Conservation (phyloP, 164 flowering plant genomes). For the Macadamia integrifolia region DNA sequence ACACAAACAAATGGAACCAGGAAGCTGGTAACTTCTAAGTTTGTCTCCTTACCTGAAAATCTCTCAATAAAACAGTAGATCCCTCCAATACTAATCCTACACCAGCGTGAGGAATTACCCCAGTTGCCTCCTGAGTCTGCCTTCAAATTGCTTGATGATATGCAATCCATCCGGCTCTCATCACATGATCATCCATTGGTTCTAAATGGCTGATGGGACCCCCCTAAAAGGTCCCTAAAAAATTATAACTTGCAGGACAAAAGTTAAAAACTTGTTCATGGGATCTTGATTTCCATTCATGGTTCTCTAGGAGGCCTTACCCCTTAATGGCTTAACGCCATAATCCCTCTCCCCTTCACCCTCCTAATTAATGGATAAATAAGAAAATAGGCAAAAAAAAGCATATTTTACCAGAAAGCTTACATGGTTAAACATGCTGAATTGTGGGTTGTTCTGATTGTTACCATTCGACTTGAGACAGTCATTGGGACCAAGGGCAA, state of each 20-base stretch:
- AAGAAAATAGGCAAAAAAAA: too few relatives aligned
- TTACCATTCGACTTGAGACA: constrained; percentile 23
- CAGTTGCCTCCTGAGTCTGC: not conserved
- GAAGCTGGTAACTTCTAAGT: not conserved
- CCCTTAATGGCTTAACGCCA: not conserved
- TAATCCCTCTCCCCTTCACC: not conserved
- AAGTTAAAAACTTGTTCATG: not conserved
- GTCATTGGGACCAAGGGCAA: constrained; percentile 59
- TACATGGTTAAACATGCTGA: not conserved
- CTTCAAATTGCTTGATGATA: too few relatives aligned
- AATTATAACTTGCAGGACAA: not conserved
- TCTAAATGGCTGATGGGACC: too few relatives aligned
- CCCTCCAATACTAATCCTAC: not conserved
- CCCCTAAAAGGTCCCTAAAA: not conserved
- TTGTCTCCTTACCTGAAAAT: not conserved
- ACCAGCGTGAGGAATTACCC: not conserved
- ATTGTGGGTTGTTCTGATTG: constrained; percentile 6
- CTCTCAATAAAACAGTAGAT: not conserved
- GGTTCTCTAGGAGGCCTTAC: not conserved
- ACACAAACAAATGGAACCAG: not conserved
- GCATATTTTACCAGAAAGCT: not conserved
- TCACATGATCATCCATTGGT: not conserved
- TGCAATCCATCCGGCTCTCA: not conserved
- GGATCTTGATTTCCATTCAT: not conserved
- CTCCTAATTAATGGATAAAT: too few relatives aligned